A percentile compares a stretch with the other conserved stretches of the same genome.
Evolutionary conservation across 257 asterid species (phyloP).

Genomic region (Rubia yunnanensis): DNA sequence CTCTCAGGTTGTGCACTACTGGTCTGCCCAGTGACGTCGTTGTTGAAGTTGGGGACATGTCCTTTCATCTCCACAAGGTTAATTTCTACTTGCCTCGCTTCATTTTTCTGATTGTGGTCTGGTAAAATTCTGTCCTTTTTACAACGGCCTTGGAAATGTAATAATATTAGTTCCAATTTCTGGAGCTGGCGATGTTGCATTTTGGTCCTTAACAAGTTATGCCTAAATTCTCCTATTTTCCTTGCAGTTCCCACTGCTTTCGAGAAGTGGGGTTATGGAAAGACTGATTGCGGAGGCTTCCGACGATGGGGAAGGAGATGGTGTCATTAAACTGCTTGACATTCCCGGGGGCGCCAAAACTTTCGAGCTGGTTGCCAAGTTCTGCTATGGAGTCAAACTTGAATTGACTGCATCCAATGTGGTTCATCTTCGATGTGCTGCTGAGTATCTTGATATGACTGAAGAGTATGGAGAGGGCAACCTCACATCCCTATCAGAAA

Average conservation of each 20-base stretch:
- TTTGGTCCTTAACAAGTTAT: neutral
- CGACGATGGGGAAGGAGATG: constrained; percentile 51
- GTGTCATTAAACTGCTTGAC: constrained; percentile 45
- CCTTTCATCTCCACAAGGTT: constrained; percentile 99
- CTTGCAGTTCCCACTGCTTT: constrained; percentile 86
- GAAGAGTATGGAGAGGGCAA: constrained; percentile 90
- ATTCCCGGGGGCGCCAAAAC: constrained; percentile 87
- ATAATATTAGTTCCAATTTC: neutral
- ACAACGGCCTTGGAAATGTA: neutral
- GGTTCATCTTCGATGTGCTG: constrained; percentile 74
- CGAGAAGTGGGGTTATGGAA: constrained; percentile 91
- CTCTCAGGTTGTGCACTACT: constrained; percentile 76
- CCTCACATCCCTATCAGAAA: constrained; percentile 67
- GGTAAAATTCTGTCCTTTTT: neutral
- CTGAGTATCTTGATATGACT: constrained; percentile 85
- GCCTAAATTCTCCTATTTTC: constrained; percentile 3
- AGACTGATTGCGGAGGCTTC: constrained; percentile 70
- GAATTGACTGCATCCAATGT: constrained; percentile 89
- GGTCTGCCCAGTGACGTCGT: constrained; percentile 95
- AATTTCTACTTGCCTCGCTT: neutral
- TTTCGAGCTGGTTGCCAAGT: constrained; percentile 85
- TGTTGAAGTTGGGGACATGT: constrained; percentile 91
- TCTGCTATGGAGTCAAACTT: constrained; percentile 89
- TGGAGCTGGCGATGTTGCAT: neutral
- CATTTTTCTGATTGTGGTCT: neutral